These are phyloP conservation scores for Exobasidium cylindrosporum DNA, from an alignment of 1,284 basidiomycete genomes.

Conservation along the genomic window DNA sequence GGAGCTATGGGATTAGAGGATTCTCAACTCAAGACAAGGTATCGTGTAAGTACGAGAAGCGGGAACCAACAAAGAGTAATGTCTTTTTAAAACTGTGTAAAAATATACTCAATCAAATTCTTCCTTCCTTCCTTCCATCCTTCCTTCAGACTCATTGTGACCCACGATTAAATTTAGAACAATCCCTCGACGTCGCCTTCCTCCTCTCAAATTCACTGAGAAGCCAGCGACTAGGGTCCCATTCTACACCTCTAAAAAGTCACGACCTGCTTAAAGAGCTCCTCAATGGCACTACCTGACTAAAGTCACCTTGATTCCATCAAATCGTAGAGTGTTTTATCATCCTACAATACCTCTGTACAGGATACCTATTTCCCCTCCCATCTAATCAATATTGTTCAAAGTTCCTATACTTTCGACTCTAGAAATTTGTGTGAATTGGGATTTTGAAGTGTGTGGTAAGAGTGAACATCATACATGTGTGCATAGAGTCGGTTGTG, in stretches of 20 bases:
- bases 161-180: conserved; percentile 61
- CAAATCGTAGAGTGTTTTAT: no score
- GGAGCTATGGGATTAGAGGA: conserved; percentile 63
- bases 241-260: not conserved
- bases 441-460: no score
- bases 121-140: not conserved
- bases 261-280: conserved; percentile 6
- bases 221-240: conserved; percentile 29
- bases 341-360: no score
- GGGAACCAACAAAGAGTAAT: not conserved
- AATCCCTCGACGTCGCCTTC: conserved; percentile 57
- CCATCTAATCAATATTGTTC: no score
- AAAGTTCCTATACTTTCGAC: no score
- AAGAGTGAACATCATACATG: not conserved
- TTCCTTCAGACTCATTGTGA: conserved; percentile 45
- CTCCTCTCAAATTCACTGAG: conserved; percentile 46
- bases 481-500: no score
- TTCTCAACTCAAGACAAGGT: conserved; percentile 60
- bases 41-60: conserved; percentile 56
- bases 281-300: not conserved
- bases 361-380: no score
- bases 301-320: no score
- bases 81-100: no score
- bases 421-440: no score
- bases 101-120: not conserved